These are phyloP conservation scores for Alternaria arbusti DNA, from an alignment of 2,329 filamentous ascomycete genomes.

Conservation along the genomic window DNA sequence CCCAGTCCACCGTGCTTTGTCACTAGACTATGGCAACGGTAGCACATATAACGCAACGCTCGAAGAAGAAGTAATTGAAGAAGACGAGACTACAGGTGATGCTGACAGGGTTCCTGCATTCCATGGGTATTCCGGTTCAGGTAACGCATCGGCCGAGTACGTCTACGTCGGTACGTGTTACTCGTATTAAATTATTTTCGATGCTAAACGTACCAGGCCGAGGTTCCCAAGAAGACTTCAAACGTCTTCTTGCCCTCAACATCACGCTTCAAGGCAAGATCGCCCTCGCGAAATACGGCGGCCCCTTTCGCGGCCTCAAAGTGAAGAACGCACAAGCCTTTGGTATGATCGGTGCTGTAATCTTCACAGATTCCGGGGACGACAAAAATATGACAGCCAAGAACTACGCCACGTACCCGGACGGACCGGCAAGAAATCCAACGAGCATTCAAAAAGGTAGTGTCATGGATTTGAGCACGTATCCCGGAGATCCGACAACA, in stretches of 20 bases:
- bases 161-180: slow-evolving; percentile 51
- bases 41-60: slow-evolving; percentile 34
- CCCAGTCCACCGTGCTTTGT: slow-evolving; percentile 42
- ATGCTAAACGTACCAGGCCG: slow-evolving; percentile 7
- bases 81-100: slow-evolving; percentile 41
- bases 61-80: slow-evolving; percentile 38
- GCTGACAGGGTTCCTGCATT: slow-evolving; percentile 53
- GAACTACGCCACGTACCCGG: slow-evolving; percentile 37
- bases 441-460: slow-evolving; percentile 53
- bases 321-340: slow-evolving; percentile 55
- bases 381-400: slow-evolving; percentile 46
- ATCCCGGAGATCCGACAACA: slow-evolving; percentile 52
- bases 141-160: slow-evolving; percentile 54
- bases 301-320: slow-evolving; percentile 54
- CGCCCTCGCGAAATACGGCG: slow-evolving; percentile 53
- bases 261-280: slow-evolving; percentile 55
- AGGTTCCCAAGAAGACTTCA: slow-evolving; percentile 52
- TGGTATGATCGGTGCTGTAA: slow-evolving; percentile 52
- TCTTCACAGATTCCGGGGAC: slow-evolving; percentile 53
- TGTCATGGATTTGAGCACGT: slow-evolving; percentile 66
- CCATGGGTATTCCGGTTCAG: slow-evolving; percentile 55
- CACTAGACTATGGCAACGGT: slow-evolving; percentile 40
- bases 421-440: slow-evolving; percentile 45
- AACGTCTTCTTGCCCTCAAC: slow-evolving; percentile 48
- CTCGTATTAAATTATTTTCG: neutral